Base-by-base conservation (phyloP, 2,329 filamentous ascomycete species). In the Fusarium pininemorale region DNA sequence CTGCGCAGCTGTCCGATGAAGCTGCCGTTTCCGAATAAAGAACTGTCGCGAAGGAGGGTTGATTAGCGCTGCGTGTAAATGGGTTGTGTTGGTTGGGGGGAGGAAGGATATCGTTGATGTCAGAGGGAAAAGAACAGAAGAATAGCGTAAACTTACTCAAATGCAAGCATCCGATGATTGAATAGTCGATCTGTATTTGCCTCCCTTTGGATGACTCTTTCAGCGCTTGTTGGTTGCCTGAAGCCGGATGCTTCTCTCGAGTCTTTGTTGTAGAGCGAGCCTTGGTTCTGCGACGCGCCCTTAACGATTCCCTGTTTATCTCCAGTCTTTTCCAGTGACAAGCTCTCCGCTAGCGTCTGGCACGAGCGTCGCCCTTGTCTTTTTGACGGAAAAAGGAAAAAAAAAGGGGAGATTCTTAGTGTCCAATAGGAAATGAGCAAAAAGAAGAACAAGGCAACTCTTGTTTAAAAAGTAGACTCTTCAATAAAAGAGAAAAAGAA, bases 1-100 rank as follows among this genome's bases (percentile, higher is more conserved):
- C 70, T 74, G 69, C 79, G 77, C 77, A 81, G 68, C 66, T 80
- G 78, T 69, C 75, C 67, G 60, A 79, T 67, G 59, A 81, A 72
- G 75, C 76, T 77, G 72, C 70, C 73, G 60, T 72, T 73, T 41
- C 73, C 68, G 53, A 79, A 80, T 50, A 80, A 54, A 48, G 70
- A 75, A 67, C 67, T 74, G 54, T 68, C 35, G 64, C 53, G 56
- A 38, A 39, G 35, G 38, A 63, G 26, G 50, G 55, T 30, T 22
- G 45, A 45, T 77, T 61, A 78, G 75, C 42, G 47, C 67, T 38
- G 41, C 9, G 38, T 62, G 14, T 59, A 56, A 48, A 35, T 53
- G 39, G 55, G 26, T 58, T 60, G 51, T 44, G 56, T 57, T 41
- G 55, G 20, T 37, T 37, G 15, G 35, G 14, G 14, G 35, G 26